Percentiles rank a stretch among this genome's conserved stretches.
phyloP scores from a whole-genome alignment of 257 asterid genomes.

The Dorcoceras hygrometricum region DNA sequence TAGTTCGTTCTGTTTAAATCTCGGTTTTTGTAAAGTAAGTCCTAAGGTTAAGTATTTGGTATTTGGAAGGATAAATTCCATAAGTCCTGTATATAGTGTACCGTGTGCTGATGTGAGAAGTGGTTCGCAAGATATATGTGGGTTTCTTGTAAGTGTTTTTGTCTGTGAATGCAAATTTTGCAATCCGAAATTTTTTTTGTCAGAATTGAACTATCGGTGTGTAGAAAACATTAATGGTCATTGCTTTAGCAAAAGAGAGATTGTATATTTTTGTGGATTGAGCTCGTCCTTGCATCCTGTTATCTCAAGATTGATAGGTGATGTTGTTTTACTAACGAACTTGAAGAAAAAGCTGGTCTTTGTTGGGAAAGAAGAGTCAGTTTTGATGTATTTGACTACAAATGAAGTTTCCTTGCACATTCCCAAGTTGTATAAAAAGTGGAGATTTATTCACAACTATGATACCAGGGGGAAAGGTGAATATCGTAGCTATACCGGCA shows the following conservation, averaged over 20 bases:
- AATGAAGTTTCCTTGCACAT: constrained; percentile 50
- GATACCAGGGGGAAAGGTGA: constrained; percentile 51
- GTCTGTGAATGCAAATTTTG: constrained; percentile 67
- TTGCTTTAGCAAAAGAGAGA: constrained; percentile 40
- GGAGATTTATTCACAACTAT: constrained; percentile 10
- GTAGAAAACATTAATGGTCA: constrained; percentile 36
- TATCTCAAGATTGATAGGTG: constrained; percentile 45
- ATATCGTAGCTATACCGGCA: constrained; percentile 64
- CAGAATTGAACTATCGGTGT: constrained; percentile 28
- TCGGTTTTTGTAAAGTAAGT: constrained; percentile 27
- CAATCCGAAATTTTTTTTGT: constrained; percentile 29
- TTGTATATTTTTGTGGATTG: constrained; percentile 57
- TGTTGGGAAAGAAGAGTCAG: constrained; percentile 52
- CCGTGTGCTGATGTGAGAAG: constrained; percentile 45
- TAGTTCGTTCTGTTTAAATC: constrained; percentile 34
- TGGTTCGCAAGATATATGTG: constrained; percentile 35
- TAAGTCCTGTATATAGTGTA: constrained; percentile 61
- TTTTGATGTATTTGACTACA: constrained; percentile 61
- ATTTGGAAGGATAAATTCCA: constrained; percentile 54
- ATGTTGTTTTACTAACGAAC: constrained; percentile 44
- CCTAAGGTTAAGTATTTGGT: constrained; percentile 25
- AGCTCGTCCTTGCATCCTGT: constrained; percentile 82
- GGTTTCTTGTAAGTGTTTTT: constrained; percentile 63
- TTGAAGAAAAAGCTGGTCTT: constrained; percentile 63
- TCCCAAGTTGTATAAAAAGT: constrained; percentile 34